phyloP scores from a whole-genome alignment of 495 filamentous ascomycete genomes.

The Talaromyces wortmannii region DNA sequence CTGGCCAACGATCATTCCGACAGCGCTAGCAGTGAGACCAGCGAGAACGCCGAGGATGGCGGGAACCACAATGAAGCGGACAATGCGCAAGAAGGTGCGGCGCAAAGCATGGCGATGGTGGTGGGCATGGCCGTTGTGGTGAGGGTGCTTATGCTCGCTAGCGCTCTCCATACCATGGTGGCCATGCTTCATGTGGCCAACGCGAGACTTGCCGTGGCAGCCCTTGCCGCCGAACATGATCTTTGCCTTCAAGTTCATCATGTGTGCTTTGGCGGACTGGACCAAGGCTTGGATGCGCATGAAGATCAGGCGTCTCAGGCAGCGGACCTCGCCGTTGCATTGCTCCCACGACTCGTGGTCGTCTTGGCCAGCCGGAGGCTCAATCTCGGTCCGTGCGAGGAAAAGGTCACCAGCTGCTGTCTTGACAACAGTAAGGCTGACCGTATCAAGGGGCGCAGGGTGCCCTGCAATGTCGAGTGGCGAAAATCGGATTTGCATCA shows the following conservation, averaged over 20 bases:
- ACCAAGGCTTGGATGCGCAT: constrained; percentile 31
- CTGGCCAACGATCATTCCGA: constrained; percentile 49
- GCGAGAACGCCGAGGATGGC: constrained; percentile 40
- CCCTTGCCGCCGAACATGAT: constrained; percentile 18
- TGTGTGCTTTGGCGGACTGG: constrained; percentile 29
- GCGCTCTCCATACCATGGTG: not conserved
- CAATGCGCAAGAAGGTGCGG: constrained; percentile 34
- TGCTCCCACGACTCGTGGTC: constrained; percentile 31
- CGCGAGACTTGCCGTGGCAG: constrained; percentile 17
- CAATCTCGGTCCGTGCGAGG: constrained; percentile 29
- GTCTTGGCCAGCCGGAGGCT: constrained; percentile 20
- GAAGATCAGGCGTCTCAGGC: constrained; percentile 30
- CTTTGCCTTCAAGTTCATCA: constrained; percentile 23
- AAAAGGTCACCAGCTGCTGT: constrained; percentile 25
- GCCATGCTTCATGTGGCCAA: constrained; percentile 10
- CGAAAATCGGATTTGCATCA: constrained; percentile 35
- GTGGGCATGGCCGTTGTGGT: constrained; percentile 10
- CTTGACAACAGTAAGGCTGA: constrained; percentile 36
- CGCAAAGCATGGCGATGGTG: constrained; percentile 29
- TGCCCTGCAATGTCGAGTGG: constrained; percentile 42
- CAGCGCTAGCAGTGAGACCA: constrained; percentile 41
- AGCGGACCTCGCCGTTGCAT: constrained; percentile 32
- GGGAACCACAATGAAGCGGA: constrained; percentile 44
- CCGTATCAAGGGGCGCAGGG: constrained; percentile 41
- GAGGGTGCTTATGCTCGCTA: not conserved